Evolutionary conservation across 129 eudicot species (phyloP).

Genomic region (Flaveria sonorensis): DNA sequence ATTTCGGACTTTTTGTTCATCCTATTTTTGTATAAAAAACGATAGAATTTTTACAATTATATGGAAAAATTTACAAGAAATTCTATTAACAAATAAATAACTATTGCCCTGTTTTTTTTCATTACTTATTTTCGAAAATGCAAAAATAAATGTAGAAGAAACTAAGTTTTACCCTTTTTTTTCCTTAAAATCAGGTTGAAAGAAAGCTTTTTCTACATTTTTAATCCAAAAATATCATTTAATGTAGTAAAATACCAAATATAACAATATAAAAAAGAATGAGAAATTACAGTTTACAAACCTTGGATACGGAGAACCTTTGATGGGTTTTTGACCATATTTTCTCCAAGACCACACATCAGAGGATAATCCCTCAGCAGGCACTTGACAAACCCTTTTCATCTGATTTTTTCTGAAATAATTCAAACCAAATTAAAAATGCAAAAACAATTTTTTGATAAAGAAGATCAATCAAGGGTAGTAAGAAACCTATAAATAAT

Average conservation of each 20-base stretch:
- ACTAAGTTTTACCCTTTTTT: background rate
- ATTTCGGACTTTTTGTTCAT: slow-evolving; percentile 9
- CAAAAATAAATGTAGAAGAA: background rate
- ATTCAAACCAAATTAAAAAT: slow-evolving; percentile 22
- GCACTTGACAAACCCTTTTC: slow-evolving; percentile 90
- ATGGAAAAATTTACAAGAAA: no score
- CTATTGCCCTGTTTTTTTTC: background rate
- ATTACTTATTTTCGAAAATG: background rate
- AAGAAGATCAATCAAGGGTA: background rate
- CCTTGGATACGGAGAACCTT: slow-evolving; percentile 99
- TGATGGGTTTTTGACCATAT: slow-evolving; percentile 99
- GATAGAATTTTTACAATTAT: no score
- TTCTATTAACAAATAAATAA: background rate
- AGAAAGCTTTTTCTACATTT: slow-evolving; percentile 3
- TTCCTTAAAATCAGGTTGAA: no score
- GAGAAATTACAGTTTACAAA: slow-evolving; percentile 28
- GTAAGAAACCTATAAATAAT: background rate
- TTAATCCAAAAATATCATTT: background rate
- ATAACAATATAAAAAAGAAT: background rate
- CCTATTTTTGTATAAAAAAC: background rate
- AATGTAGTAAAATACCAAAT: background rate
- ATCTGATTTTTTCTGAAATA: slow-evolving; percentile 65
- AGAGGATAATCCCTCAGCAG: slow-evolving; percentile 89
- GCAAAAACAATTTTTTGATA: background rate
- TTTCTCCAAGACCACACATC: slow-evolving; percentile 99